These are phyloP conservation scores for Phaseolus coccineus DNA, from an alignment of 331 rosid genomes.

Conservation along the genomic window DNA sequence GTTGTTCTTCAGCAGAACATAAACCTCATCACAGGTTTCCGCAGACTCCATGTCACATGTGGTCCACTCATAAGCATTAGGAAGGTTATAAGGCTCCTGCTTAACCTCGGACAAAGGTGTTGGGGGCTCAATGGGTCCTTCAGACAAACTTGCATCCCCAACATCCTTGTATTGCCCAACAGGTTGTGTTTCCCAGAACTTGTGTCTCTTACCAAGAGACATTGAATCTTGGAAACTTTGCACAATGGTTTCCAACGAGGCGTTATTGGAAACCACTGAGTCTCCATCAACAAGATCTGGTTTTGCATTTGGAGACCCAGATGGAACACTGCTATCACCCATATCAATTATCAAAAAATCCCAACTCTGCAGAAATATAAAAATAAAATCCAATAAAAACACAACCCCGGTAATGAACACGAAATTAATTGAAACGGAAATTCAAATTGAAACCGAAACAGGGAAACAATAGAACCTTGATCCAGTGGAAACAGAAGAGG, in stretches of 20 bases:
- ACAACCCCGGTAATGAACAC: neutral
- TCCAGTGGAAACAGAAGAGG: neutral
- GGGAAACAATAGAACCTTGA: neutral
- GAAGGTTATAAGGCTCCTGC: constrained; percentile 89
- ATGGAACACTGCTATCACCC: constrained; percentile 62
- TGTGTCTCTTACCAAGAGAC: constrained; percentile 66
- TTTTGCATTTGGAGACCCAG: constrained; percentile 62
- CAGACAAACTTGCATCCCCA: constrained; percentile 66
- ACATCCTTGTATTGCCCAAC: constrained; percentile 90
- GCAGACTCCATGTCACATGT: constrained; percentile 76
- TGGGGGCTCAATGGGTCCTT: constrained; percentile 83
- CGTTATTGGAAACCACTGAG: constrained; percentile 24
- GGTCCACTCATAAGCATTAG: constrained; percentile 77
- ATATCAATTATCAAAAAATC: constrained; percentile 32
- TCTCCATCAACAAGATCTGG: constrained; percentile 52
- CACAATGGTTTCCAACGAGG: constrained; percentile 62
- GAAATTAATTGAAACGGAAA: neutral
- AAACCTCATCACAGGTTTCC: constrained; percentile 80
- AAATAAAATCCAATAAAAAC: neutral
- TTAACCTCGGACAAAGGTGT: constrained; percentile 78
- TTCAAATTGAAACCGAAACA: neutral
- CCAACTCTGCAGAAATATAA: constrained; percentile 8
- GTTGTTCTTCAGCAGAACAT: constrained; percentile 69
- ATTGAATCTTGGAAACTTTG: constrained; percentile 70
- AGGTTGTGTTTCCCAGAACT: constrained; percentile 97